A percentile compares a stretch with the other conserved stretches of the same genome.
Evolutionary conservation across 192 early-diverging fungal species (phyloP).

Genomic region (Rhizophlyctis rosea): DNA sequence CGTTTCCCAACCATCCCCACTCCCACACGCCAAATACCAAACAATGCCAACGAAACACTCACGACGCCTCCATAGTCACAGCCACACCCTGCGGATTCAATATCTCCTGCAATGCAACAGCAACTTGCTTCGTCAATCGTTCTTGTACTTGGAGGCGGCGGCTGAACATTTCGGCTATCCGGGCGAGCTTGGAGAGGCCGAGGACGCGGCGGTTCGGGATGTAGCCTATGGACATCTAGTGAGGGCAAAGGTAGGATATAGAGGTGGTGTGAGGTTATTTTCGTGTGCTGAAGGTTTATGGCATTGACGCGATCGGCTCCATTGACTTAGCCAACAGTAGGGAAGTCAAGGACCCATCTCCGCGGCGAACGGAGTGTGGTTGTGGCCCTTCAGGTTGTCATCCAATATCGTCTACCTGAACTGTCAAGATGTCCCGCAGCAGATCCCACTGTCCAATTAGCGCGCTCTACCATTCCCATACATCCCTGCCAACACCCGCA

Average conservation of each 20-base stretch:
- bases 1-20: too few relatives aligned
- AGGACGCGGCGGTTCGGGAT: constrained; percentile 93
- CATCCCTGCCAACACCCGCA: not conserved
- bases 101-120: constrained; percentile 83
- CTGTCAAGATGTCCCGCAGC: too few relatives aligned
- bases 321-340: too few relatives aligned
- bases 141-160: constrained; percentile 97
- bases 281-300: too few relatives aligned
- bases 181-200: constrained; percentile 93
- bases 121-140: constrained; percentile 96
- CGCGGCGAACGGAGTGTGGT: too few relatives aligned
- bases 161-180: constrained; percentile 98
- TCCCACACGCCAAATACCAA: not conserved
- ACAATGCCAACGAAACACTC: constrained; percentile 37
- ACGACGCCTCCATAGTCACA: constrained; percentile 93
- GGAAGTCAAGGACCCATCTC: too few relatives aligned
- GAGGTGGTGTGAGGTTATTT: constrained; percentile 7
- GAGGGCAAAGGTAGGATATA: not conserved
- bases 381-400: too few relatives aligned
- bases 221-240: constrained; percentile 89
- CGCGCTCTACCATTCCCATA: too few relatives aligned
- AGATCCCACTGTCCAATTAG: too few relatives aligned
- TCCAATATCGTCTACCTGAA: too few relatives aligned
- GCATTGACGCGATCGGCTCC: too few relatives aligned
- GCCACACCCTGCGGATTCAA: constrained; percentile 95